phyloP scores from a whole-genome alignment of 129 eudicot species.

The Silybum marianum region DNA sequence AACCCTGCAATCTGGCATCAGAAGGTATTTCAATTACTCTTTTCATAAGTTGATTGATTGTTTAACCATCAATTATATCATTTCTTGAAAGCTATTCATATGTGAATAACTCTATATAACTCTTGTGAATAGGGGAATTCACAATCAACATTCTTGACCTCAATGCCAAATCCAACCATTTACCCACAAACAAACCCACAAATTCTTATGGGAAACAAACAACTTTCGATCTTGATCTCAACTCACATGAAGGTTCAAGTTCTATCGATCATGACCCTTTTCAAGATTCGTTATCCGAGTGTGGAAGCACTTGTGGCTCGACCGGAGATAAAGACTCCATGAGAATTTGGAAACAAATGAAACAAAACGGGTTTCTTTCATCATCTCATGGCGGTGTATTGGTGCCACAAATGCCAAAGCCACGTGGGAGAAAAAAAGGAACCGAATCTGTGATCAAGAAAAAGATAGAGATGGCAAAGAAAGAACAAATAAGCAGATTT shows the following conservation, averaged over 20 bases:
- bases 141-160: constrained; percentile 43
- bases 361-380: constrained; percentile 75
- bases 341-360: constrained; percentile 83
- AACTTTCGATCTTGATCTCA: constrained; percentile 56
- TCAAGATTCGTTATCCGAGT: constrained; percentile 54
- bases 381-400: constrained; percentile 53
- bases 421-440: constrained; percentile 62
- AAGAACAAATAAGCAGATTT: constrained; percentile 80
- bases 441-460: constrained; percentile 51
- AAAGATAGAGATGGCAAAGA: constrained; percentile 80
- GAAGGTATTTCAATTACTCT: constrained; percentile 7
- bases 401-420: constrained; percentile 58
- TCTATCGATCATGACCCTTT: constrained; percentile 46
- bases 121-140: constrained; percentile 25
- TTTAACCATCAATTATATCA: background rate
- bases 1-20: constrained; percentile 9
- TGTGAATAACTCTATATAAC: constrained; percentile 1
- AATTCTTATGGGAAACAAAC: constrained; percentile 24
- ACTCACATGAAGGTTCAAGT: constrained; percentile 50
- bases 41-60: no score
- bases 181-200: background rate
- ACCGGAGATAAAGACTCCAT: constrained; percentile 57
- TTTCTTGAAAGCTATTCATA: constrained; percentile 2
- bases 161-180: constrained; percentile 41
- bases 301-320: constrained; percentile 72